Percentiles rank a stretch among this genome's conserved stretches.
phyloP scores from a whole-genome alignment of 148 eudicot genomes.

The Chenopodium quinoa region DNA sequence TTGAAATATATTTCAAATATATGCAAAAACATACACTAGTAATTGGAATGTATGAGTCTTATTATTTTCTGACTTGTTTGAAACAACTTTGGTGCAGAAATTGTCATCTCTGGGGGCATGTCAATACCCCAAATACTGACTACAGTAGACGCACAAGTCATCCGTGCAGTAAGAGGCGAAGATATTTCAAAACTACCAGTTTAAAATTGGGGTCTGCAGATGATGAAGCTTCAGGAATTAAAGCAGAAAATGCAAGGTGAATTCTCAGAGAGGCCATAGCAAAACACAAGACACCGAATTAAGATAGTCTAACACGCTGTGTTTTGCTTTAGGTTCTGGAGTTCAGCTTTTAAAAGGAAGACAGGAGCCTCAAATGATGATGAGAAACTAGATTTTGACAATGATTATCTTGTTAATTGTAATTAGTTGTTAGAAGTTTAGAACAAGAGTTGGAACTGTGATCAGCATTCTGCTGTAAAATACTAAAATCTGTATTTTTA shows the following conservation, averaged over 20 bases:
- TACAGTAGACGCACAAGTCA: constrained; percentile 39
- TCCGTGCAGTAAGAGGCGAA: constrained; percentile 39
- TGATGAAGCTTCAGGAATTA: not conserved
- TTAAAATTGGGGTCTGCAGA: constrained; percentile 15
- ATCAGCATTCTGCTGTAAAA: not conserved
- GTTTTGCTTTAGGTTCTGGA: constrained; percentile 5
- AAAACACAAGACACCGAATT: not conserved
- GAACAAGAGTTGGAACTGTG: not conserved
- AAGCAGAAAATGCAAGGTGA: not conserved
- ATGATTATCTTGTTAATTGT: constrained; percentile 15
- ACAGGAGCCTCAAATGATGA: not conserved
- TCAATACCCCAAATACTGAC: constrained; percentile 66
- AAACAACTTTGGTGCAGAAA: constrained; percentile 48
- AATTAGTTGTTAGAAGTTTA: constrained; percentile 6
- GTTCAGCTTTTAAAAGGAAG: not conserved
- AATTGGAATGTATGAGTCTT: not conserved
- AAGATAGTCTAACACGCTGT: constrained; percentile 2
- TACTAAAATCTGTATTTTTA: not conserved
- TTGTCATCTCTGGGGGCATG: constrained; percentile 86
- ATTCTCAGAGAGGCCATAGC: not conserved
- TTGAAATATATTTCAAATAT: not conserved
- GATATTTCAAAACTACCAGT: constrained; percentile 44
- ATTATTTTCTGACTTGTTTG: constrained; percentile 1
- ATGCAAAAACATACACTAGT: not conserved
- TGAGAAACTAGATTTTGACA: not conserved